Percentiles rank a stretch among this genome's conserved stretches.
phyloP scores from a whole-genome alignment of 805 yeast genomes.

The Candida takata region DNA sequence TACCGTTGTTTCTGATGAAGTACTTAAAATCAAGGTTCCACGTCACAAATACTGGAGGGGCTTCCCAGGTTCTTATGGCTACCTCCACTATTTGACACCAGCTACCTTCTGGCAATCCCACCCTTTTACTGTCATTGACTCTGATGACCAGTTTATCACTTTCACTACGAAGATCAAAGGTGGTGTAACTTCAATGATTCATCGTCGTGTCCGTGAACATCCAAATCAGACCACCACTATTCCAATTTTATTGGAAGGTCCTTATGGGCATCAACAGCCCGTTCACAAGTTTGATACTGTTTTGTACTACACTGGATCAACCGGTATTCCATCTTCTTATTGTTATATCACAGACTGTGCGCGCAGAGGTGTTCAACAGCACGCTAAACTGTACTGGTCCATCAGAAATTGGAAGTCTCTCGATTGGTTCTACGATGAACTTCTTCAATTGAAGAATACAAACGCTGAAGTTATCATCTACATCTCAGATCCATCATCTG shows the following conservation, averaged over 20 bases:
- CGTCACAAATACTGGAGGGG: constrained; percentile 43
- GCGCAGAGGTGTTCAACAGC: constrained; percentile 18
- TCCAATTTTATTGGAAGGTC: constrained; percentile 52
- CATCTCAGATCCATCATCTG: constrained; percentile 19
- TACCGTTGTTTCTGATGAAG: constrained; percentile 32
- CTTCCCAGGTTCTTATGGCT: constrained; percentile 53
- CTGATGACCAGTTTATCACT: constrained; percentile 32
- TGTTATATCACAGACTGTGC: constrained; percentile 29
- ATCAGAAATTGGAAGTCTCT: constrained; percentile 47
- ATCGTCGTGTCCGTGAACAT: constrained; percentile 22
- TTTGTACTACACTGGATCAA: constrained; percentile 43
- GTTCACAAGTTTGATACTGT: constrained; percentile 33
- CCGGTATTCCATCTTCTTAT: constrained; percentile 45
- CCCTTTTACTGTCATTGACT: constrained; percentile 57
- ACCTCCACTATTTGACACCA: constrained; percentile 47
- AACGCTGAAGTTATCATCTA: constrained; percentile 14
- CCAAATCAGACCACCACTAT: constrained; percentile 19
- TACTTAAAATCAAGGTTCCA: constrained; percentile 32
- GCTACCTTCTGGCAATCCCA: constrained; percentile 61
- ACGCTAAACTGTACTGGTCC: constrained; percentile 56
- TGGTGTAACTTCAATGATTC: constrained; percentile 36
- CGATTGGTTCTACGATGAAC: constrained; percentile 43
- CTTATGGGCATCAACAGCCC: constrained; percentile 42
- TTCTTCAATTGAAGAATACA: constrained; percentile 25
- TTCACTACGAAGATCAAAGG: constrained; percentile 46